Conservation (phyloP, 805 yeast genomes). For the Metschnikowia lunata region DNA sequence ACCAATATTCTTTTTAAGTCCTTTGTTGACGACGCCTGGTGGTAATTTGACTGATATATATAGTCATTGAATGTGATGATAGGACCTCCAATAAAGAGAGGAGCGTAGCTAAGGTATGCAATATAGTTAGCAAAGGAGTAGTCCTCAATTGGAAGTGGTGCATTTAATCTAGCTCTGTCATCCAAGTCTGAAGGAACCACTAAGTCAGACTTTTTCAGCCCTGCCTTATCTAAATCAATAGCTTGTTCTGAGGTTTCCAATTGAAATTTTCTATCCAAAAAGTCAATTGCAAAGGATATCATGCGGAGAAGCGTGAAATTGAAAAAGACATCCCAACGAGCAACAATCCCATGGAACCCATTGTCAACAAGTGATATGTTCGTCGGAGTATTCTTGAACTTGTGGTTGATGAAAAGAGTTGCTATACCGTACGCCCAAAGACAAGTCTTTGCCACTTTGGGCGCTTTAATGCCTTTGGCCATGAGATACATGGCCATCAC, state of each 20-base stretch:
- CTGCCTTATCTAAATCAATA: constrained; percentile 1
- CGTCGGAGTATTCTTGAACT: constrained; percentile 49
- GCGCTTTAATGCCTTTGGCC: constrained; percentile 33
- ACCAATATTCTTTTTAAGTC: constrained; percentile 46
- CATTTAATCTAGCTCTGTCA: constrained; percentile 63
- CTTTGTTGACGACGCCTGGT: constrained; percentile 52
- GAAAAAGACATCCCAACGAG: constrained; percentile 94
- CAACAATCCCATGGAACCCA: constrained; percentile 67
- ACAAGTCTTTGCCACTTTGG: constrained; percentile 35
- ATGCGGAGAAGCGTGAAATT: constrained; percentile 84
- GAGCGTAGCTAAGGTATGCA: constrained; percentile 79
- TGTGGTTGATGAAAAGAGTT: constrained; percentile 74
- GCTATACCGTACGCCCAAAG: constrained; percentile 82
- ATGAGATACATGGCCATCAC: constrained; percentile 50
- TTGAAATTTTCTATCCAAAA: constrained; percentile 36
- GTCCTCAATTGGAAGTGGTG: constrained; percentile 55
- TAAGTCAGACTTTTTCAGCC: background rate
- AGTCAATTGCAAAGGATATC: constrained; percentile 81
- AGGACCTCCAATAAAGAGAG: constrained; percentile 94
- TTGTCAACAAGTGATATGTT: constrained; percentile 57
- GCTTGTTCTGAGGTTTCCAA: background rate
- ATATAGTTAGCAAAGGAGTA: constrained; percentile 65
- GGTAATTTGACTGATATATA: constrained; percentile 61
- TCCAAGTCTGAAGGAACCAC: constrained; percentile 25
- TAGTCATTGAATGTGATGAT: constrained; percentile 89